A percentile compares a stretch with the other conserved stretches of the same genome.
phyloP scores from a whole-genome alignment of 139 green algal genomes.

The Closterium sp. region DNA sequence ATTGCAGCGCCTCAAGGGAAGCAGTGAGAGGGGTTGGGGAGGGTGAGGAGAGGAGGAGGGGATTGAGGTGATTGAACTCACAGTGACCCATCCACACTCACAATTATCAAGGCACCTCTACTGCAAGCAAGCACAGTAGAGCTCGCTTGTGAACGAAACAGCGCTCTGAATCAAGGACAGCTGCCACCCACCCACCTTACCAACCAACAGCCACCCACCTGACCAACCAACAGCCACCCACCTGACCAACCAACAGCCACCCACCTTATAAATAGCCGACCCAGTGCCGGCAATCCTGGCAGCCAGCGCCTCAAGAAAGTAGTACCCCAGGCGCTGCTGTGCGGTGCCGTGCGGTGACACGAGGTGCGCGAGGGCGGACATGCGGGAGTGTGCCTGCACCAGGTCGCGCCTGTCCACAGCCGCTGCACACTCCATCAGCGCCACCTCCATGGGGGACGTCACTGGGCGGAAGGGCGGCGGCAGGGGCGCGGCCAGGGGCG shows the following conservation, averaged over 20 bases:
- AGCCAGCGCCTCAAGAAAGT: slow-evolving; percentile 29
- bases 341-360: slow-evolving; percentile 34
- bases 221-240: too few relatives aligned
- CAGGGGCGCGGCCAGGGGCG: not conserved
- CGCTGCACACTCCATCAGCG: slow-evolving; percentile 13
- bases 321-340: slow-evolving; percentile 23
- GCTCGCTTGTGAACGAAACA: too few relatives aligned
- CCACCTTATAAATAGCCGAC: slow-evolving; percentile 29
- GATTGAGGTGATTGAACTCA: too few relatives aligned
- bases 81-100: too few relatives aligned
- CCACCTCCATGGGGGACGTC: slow-evolving; percentile 10
- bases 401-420: slow-evolving; percentile 20
- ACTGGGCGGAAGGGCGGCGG: not conserved
- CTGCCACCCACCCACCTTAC: too few relatives aligned
- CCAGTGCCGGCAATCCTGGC: slow-evolving; percentile 31
- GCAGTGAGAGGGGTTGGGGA: not conserved
- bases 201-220: too few relatives aligned
- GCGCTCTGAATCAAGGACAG: too few relatives aligned
- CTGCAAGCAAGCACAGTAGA: too few relatives aligned
- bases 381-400: slow-evolving; percentile 4
- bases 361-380: slow-evolving; percentile 9
- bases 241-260: too few relatives aligned
- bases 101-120: too few relatives aligned
- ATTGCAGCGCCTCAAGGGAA: slow-evolving; percentile 14
- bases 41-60: too few relatives aligned